Percentiles rank a stretch among this genome's conserved stretches.
These are phyloP conservation scores for Enteropsectra breve DNA, from an alignment of 371 early-diverging fungal genomes.

Conservation along the genomic window DNA sequence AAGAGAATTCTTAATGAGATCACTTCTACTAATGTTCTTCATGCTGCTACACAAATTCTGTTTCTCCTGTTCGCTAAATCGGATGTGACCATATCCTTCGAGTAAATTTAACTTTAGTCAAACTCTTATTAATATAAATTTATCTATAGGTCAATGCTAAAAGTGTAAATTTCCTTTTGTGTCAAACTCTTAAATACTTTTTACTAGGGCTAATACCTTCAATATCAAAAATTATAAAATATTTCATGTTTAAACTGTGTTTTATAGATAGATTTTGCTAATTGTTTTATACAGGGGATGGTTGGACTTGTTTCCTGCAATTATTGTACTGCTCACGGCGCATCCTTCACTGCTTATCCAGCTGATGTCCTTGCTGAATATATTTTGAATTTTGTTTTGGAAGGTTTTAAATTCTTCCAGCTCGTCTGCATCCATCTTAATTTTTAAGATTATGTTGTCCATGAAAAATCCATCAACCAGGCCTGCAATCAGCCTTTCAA, in stretches of 20 bases:
- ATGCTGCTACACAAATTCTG: too few species aligned
- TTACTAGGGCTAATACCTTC: not conserved
- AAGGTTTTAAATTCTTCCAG: constrained; percentile 33
- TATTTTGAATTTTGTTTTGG: constrained; percentile 16
- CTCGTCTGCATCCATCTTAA: constrained; percentile 19
- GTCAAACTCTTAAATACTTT: not conserved
- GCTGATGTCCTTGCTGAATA: constrained; percentile 25
- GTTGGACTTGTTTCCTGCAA: constrained; percentile 20
- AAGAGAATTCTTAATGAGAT: too few species aligned
- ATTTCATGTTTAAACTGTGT: not conserved
- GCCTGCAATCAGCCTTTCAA: constrained; percentile 5
- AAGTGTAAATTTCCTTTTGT: not conserved
- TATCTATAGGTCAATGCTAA: not conserved
- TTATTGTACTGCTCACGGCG: constrained; percentile 31
- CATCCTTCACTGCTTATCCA: constrained; percentile 35
- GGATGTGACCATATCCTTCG: too few species aligned
- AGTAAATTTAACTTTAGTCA: too few species aligned
- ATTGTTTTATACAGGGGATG: constrained; percentile 14
- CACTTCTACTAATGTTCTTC: too few species aligned
- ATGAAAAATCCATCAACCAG: constrained; percentile 41
- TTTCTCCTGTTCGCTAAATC: too few species aligned
- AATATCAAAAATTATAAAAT: not conserved
- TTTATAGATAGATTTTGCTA: constrained; percentile 15
- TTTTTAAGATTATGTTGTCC: constrained; percentile 33
- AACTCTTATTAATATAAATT: not conserved